Evolutionary conservation across 73 alveolate genomes (phyloP).

Genomic region (Paramecium primaurelia): DNA sequence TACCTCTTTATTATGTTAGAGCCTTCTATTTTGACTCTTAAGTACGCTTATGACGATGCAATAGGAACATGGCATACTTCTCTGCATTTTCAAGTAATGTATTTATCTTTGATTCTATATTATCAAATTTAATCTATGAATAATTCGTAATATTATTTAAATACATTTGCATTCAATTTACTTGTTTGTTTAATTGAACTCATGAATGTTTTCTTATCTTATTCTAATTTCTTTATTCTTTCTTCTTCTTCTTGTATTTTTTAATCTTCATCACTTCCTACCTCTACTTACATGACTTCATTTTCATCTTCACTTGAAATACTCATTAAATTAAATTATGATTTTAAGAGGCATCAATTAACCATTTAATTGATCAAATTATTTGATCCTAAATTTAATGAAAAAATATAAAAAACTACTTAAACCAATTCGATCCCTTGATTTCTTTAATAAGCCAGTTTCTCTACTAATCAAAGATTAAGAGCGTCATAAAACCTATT

Average conservation of each 20-base stretch:
- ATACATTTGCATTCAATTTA: neutral
- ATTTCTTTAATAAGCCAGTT: conserved; percentile 16
- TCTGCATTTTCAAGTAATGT: conserved; percentile 55
- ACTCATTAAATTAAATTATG: conserved; percentile 7
- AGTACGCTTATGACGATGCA: conserved; percentile 45
- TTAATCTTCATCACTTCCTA: neutral
- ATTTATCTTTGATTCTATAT: conserved; percentile 46
- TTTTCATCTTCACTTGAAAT: neutral
- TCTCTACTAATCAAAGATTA: neutral
- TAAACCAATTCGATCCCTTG: neutral
- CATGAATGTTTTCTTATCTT: neutral
- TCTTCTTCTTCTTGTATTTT: neutral
- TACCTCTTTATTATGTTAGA: conserved; percentile 9
- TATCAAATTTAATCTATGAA: conserved; percentile 7
- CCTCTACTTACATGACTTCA: neutral
- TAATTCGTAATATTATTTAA: neutral
- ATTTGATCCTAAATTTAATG: neutral
- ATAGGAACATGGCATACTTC: conserved; percentile 52
- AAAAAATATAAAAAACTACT: conserved; percentile 1
- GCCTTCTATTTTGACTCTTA: conserved; percentile 27
- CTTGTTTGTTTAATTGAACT: neutral
- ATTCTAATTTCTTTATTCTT: conserved; percentile 10
- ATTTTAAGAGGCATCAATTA: conserved; percentile 16
- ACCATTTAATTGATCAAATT: conserved; percentile 9
- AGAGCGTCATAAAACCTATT: conserved; percentile 31